Base-by-base conservation (phyloP, 2,329 filamentous ascomycete genomes). In the Nakataea oryzae region DNA sequence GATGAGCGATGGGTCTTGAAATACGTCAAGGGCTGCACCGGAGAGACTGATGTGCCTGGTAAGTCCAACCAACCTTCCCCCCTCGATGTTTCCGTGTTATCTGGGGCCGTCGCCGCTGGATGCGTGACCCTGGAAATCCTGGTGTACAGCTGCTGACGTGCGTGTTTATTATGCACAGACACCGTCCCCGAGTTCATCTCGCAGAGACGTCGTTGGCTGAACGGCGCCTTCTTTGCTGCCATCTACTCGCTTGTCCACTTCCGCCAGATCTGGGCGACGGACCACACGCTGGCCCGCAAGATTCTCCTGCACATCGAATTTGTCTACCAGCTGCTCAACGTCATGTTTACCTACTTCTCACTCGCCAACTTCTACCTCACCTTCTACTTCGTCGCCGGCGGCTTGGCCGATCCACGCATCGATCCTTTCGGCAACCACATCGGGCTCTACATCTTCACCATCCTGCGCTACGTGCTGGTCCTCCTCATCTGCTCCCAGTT, bases 301-400 rank as follows among this genome's bases (percentile, higher is more conserved):
- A 82, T 96, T 28, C 82, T 99, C 41, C 84, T 99, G 61, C 93
- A 97, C 74, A 86, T 97, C 68, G 95, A 99, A 74, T 97, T 97
- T 72, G 74, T 96, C 67, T 99, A 99, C 75, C 95, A 99, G 73
- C 88, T 96, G 72, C 82, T 97, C 68, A 90, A 92, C 71, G 85
- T 99, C 17, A 75, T 96, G 64, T 99, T 99, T 78, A 99, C 95
- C 57, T 99, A 91, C 79, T 97, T 99, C 79, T 96, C 93, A 13
- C 86, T 99, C 54, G 93, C 93, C 74, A 99, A 99, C 79, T 99
- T 97, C 81, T 99, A 97, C 74, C 86, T 99, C 61, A 96, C 93
- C 63, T 99, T 99, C 78, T 99, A 93, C 82, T 99, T 99, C 78
- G 88, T 99, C 67, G 92, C 92, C 27, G 95, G 95, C 56, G 96